Evolutionary conservation across 306 rosid species (phyloP).

Genomic region (Vicia villosa): DNA sequence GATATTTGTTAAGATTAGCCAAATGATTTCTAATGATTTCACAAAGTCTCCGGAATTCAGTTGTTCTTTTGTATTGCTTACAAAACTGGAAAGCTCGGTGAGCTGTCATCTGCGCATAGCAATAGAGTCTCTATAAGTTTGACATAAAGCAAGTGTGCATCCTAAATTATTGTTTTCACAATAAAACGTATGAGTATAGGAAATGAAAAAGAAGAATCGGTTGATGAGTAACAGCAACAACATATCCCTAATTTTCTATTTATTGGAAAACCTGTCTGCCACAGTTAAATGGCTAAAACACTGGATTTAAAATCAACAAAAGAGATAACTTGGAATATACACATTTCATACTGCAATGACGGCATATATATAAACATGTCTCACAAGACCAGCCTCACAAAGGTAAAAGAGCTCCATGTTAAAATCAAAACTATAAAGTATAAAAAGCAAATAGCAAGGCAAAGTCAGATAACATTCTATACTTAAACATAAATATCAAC

Average conservation of each 20-base stretch:
- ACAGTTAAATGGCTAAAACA: neutral
- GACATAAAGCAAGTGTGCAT: neutral
- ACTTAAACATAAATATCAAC: neutral
- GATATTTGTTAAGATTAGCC: conserved; percentile 84
- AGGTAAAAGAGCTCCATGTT: neutral
- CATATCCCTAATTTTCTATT: neutral
- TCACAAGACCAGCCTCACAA: neutral
- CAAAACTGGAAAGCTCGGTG: conserved; percentile 99
- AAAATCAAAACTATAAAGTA: neutral
- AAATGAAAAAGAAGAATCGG: neutral
- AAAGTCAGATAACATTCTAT: neutral
- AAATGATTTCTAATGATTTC: conserved; percentile 93
- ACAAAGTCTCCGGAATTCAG: conserved; percentile 91
- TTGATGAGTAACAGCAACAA: conserved; percentile 3
- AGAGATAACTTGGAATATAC: neutral
- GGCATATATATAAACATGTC: neutral
- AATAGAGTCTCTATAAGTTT: neutral
- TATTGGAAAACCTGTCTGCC: neutral
- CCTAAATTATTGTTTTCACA: neutral
- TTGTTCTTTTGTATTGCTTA: conserved; percentile 90
- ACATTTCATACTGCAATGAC: neutral
- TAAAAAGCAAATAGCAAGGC: neutral
- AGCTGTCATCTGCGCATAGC: conserved; percentile 85
- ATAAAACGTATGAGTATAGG: neutral
- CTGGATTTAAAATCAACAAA: neutral